Base-by-base conservation (phyloP, 257 asterid genomes). In the Nyctanthes arbortristis region DNA sequence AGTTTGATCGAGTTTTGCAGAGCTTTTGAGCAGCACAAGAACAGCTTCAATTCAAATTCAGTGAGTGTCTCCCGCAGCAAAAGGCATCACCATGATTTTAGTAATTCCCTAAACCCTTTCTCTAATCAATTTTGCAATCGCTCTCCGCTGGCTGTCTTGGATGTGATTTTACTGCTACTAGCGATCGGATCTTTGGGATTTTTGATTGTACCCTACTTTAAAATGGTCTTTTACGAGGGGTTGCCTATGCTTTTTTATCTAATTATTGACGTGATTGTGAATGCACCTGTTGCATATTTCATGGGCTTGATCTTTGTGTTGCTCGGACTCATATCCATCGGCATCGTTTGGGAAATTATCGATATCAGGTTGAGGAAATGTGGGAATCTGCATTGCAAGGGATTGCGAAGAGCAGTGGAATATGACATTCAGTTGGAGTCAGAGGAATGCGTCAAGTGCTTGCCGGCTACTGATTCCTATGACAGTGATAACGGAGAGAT, bases 381-480 rank as follows among this genome's bases (percentile, higher is more conserved):
- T 68, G 87, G 79, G 57, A 84, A 82, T 5, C 79, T 76, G 24
- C 31, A 73, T 33, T 84, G 89, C 65, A 76, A 71, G 79, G 89
- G 89, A 12, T 67, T 84, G 73, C 68, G 87, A 12, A 70, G 73
- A 63, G 87, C 89, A 2, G 85, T 82, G n/a, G 89, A 84, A 79
- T 84, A 81, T 62, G 89, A 84, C 75, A 84, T 84, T 62, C 87
- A 84, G 79, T 56, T 84, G 75, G 89, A 84, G 54, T 68, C 89
- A 1, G 89, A 84, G 79, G 83, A 84, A 3, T 84, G 89, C 35
- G 79, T 79, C 54, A 84, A 75, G 84, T 81, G 70, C 76, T 74
- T 81, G 34, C 70, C 78, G 10, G 65, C 31, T 16, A 7, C 49
- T 22, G 79, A 67, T 67, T 65, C 28, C 22, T 71, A 27, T 64